Evolutionary conservation across 2,329 filamentous ascomycete genomes (phyloP).

Genomic region (Fusarium bulbicola): DNA sequence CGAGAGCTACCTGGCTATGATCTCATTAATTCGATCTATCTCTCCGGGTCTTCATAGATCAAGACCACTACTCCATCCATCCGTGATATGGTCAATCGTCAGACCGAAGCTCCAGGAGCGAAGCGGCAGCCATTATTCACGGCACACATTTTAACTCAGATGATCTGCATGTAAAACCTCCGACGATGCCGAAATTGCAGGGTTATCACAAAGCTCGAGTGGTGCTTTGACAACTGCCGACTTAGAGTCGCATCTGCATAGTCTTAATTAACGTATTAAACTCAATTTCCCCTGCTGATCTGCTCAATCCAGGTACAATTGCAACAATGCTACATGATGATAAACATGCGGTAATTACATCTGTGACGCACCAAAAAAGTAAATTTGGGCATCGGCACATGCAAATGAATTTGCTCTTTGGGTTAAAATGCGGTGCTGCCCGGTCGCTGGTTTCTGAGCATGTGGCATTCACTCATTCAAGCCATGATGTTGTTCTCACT

Average conservation of each 20-base stretch:
- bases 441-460: not conserved
- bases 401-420: not conserved
- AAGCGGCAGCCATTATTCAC: not conserved
- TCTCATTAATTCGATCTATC: rapidly evolving
- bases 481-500: not conserved
- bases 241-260: not conserved
- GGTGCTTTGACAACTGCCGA: not conserved
- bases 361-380: not conserved
- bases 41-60: not conserved
- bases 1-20: not conserved
- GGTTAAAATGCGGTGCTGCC: not conserved
- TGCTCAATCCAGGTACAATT: not conserved
- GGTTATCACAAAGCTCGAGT: not conserved
- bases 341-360: not conserved
- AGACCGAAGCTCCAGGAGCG: too few relatives aligned
- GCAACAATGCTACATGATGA: not conserved
- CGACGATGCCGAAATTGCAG: not conserved
- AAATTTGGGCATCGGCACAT: not conserved
- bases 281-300: not conserved
- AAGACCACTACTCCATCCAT: not conserved
- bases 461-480: not conserved
- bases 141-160: not conserved
- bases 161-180: not conserved
- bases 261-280: not conserved
- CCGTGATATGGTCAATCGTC: not conserved